These are phyloP conservation scores for Suhomyces taliae DNA, from an alignment of 1,139 yeast species.

Conservation along the genomic window DNA sequence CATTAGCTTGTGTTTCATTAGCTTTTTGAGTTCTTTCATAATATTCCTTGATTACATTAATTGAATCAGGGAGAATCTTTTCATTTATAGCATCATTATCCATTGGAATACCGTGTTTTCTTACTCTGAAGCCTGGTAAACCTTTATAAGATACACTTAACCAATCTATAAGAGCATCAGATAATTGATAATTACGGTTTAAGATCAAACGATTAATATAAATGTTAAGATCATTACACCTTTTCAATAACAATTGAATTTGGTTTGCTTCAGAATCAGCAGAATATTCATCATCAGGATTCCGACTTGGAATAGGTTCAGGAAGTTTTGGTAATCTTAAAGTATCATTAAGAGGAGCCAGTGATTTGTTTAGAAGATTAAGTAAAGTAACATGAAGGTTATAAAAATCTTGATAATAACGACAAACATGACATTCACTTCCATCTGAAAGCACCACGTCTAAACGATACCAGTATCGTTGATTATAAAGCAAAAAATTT, in stretches of 20 bases:
- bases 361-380: constrained; percentile 19
- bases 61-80: constrained; percentile 17
- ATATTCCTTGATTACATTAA: constrained; percentile 16
- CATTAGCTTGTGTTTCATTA: constrained; percentile 5
- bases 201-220: constrained; percentile 32
- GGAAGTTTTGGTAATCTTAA: constrained; percentile 42
- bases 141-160: constrained; percentile 23
- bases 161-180: constrained; percentile 34
- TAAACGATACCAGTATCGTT: constrained; percentile 45
- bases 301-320: constrained; percentile 37
- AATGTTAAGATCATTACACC: constrained; percentile 36
- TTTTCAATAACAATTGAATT: constrained; percentile 21
- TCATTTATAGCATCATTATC: constrained; percentile 17
- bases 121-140: constrained; percentile 23
- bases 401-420: constrained; percentile 47
- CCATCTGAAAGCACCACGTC: constrained; percentile 37
- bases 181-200: constrained; percentile 28
- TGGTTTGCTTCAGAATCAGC: constrained; percentile 13
- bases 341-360: constrained; percentile 13
- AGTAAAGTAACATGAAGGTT: constrained; percentile 34
- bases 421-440: constrained; percentile 31
- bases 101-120: constrained; percentile 1
- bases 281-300: constrained; percentile 12
- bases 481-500: constrained; percentile 35
- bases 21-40: constrained; percentile 5